Evolutionary conservation across 768 basidiomycete genomes (phyloP), one percentile per base, ranked within the genome.

Genomic region (Crassisporium funariophilum): DNA sequence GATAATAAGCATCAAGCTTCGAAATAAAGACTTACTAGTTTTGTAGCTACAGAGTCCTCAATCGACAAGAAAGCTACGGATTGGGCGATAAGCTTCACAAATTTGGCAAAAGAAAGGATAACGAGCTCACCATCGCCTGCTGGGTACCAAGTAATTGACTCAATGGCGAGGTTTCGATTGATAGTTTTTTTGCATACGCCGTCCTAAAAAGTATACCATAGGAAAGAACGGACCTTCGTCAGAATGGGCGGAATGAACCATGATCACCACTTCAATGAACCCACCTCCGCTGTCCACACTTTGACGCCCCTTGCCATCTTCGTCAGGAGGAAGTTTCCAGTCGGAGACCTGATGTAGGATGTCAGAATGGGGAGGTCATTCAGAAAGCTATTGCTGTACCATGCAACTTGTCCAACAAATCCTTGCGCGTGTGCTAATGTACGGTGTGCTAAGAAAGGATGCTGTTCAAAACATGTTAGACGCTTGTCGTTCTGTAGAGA

Each of bases 371-470:
- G 22, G 33, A 11, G 21, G n/a, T 21, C 10, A 13, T 19, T 33
- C 3, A 17, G 10, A 8, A 36, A 13, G 20, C 9, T 2, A 35
- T 29, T 16, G 22, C 23, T 67, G 43, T 47, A 83, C 85, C 87
- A 90, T 22, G 84, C 86, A 23, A 88, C 86, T 64, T 88, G 86
- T 24, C 82, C 79, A 23, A 87, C 81, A 62, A 88, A 87, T n/a
- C 83, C 84, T 50, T 79, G 75, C 4, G 82, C 70, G 57, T 88
- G 86, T 0, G 81, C 82, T 15, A 89, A 73, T 12, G 79, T 75
- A 33, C 83, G 78, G 56, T 86, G 84, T 2, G 74, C 68, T n/a
- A 69, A 64, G 49, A 83, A 79, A 9, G 79, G 76, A 44, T 81
- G 76, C 84, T 84, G 53, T n/a, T 11, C 31, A 13, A 10, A 24